Base-by-base conservation (phyloP, 2,329 filamentous ascomycete genomes). In the Didymella pomorum region DNA sequence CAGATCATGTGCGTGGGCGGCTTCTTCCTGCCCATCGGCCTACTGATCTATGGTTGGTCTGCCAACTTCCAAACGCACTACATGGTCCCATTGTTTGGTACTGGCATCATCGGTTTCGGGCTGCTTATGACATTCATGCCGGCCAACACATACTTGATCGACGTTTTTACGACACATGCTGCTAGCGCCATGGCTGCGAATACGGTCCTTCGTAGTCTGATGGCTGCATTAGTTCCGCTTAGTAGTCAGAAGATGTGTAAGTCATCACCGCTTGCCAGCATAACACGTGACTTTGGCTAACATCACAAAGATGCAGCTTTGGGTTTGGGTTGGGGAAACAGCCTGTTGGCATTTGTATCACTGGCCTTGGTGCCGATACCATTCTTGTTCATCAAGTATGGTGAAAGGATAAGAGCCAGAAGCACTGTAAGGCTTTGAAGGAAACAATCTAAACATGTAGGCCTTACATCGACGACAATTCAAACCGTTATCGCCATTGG, bases 141-240 rank as follows among this genome's bases (percentile, higher is more conserved):
- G 0, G 70, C 74, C 0, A 71, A 67, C 16, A 78, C 74, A 0
- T 80, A 81, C 54, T 63, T 80, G 1, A 72, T 80, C 12, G 78
- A 80, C 53, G 76, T 77, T 0, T 80, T 78, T 45, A 78, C 76
- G 2, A 56, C 73, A 1, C 75, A 79, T 55, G 79, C 79, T 0
- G 79, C 78, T 0, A 76, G 72, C 47, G 79, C 79, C 0, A 76
- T 79, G 67, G 77, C 78, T 1, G 79, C 79, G 9, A 77, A 71
- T 43, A 78, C 77, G 0, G 74, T 80, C 2, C 60, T 78, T 39
- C 66, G 79, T 10, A 74, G 69, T 48, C 43, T 78, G n/a, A 63
- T 64, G 47, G 79, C 75, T 5, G 78, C 78, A 0, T 60, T 80
- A 21, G 62, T 81, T 29, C 78, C 79, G 16, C 68, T 80, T 33